Conservation (phyloP, 192 early-diverging fungal genomes). For the Linnemannia hyalina region DNA sequence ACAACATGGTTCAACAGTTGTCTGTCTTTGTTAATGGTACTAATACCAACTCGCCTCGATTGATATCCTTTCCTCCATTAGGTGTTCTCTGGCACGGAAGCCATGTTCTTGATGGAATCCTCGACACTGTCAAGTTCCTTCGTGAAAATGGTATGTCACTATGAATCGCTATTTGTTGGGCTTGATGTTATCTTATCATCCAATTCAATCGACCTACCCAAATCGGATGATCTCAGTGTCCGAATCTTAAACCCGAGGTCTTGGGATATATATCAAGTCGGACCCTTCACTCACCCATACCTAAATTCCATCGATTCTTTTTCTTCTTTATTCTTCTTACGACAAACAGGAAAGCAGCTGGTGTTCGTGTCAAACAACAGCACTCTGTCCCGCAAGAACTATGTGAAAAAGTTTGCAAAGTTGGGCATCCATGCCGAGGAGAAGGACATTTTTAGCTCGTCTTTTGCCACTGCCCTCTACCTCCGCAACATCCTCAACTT, state of each 20-base stretch:
- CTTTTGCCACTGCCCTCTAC: slow-evolving; percentile 94
- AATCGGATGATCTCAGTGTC: not conserved
- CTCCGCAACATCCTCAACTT: slow-evolving; percentile 86
- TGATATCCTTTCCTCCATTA: slow-evolving; percentile 31
- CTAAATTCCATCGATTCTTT: not conserved
- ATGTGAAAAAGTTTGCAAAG: slow-evolving; percentile 85
- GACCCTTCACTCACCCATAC: not conserved
- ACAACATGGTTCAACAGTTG: not conserved
- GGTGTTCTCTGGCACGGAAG: slow-evolving; percentile 94
- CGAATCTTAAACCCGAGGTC: not conserved
- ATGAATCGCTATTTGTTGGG: not conserved
- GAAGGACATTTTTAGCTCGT: slow-evolving; percentile 94
- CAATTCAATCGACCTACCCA: not conserved
- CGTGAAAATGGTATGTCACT: slow-evolving; percentile 67
- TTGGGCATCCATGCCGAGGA: slow-evolving; percentile 85
- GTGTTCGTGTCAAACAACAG: slow-evolving; percentile 99
- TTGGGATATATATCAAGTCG: not conserved
- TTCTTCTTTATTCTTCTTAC: not conserved
- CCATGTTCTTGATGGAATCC: slow-evolving; percentile 74
- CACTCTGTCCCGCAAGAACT: slow-evolving; percentile 85
- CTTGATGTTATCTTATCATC: not conserved
- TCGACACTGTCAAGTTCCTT: slow-evolving; percentile 80
- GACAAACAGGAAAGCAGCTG: slow-evolving; percentile 80
- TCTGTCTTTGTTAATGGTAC: not conserved
- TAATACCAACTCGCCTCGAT: too few species aligned